phyloP scores from a whole-genome alignment of 805 yeast species.

The Wickerhamomyces rabaulensis region DNA sequence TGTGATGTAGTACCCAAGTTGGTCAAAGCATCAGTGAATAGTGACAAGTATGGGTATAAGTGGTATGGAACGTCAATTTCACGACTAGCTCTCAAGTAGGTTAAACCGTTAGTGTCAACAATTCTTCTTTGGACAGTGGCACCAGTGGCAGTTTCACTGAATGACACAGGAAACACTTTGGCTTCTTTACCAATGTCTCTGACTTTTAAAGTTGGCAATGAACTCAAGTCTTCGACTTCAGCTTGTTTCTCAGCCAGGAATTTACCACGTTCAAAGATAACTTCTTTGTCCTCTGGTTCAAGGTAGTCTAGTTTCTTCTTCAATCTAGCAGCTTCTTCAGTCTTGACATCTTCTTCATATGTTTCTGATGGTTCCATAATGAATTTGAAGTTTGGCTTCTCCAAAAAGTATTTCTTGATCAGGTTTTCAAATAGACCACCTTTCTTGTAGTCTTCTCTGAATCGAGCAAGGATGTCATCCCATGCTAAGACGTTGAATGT shows the following conservation, averaged over 20 bases:
- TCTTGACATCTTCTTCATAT: slow-evolving; percentile 44
- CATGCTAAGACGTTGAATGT: slow-evolving; percentile 67
- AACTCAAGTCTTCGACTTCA: slow-evolving; percentile 65
- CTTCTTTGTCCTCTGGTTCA: slow-evolving; percentile 48
- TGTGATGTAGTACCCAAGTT: slow-evolving; percentile 77
- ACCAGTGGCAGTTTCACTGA: slow-evolving; percentile 25
- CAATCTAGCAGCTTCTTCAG: slow-evolving; percentile 55
- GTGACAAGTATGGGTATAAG: slow-evolving; percentile 63
- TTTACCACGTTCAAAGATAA: slow-evolving; percentile 56
- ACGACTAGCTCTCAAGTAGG: slow-evolving; percentile 68
- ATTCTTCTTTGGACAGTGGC: slow-evolving; percentile 37
- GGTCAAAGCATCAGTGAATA: slow-evolving; percentile 75
- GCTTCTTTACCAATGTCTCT: slow-evolving; percentile 65
- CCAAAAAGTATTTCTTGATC: slow-evolving; percentile 47
- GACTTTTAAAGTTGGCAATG: slow-evolving; percentile 73
- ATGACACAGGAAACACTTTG: slow-evolving; percentile 28
- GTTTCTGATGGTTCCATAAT: slow-evolving; percentile 66
- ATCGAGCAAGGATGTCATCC: slow-evolving; percentile 50
- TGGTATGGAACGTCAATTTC: slow-evolving; percentile 56
- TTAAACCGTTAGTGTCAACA: slow-evolving; percentile 76
- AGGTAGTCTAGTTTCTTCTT: slow-evolving; percentile 36
- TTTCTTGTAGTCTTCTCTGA: slow-evolving; percentile 53
- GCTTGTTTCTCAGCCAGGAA: slow-evolving; percentile 59
- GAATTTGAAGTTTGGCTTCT: slow-evolving; percentile 60
- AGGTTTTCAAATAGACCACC: slow-evolving; percentile 58